Base-by-base conservation (phyloP, 305 asterid species). In the Fraxinus velutina region DNA sequence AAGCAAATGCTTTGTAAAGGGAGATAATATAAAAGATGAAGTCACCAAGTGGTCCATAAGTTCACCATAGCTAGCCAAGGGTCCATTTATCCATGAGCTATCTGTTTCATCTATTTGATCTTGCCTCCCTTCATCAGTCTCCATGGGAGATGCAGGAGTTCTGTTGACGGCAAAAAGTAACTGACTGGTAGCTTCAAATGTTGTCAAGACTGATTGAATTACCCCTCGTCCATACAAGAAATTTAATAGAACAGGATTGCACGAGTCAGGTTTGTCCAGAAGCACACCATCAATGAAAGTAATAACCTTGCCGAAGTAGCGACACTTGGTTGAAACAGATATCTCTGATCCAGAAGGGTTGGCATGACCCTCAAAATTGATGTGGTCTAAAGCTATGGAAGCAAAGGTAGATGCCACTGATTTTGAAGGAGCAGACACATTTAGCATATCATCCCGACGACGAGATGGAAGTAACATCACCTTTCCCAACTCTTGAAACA, bases 21-120 rank as follows among this genome's bases (percentile, higher is more conserved):
- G 97, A 71, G 98, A 95, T 81, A 95, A 75, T 82, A 95, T 91
- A 81, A 90, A 90, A 75, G 98, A 93, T 32, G 99, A 95, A 47
- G 97, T 95, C 50, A 90, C 99, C 84, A 95, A 89, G 90, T 95
- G 99, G 84, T 95, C 99, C 98, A 93, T 90, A 70, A 95, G 97
- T 83, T 91, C 94, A 52, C 97, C 98, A 76, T 91, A 95, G 89
- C 98, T 89, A 81, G 97, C 97, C 75, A 95, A 87, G 81, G 99
- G 93, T 73, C 98, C 98, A 89, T 91, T 87, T 84, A 91, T 88
- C 96, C 93, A 90, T 27, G 86, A 87, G 80, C 86, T 86, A 86
- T 88, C 93, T 10, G 86, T 82, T 79, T 90, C 97, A 83, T 90
- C 93, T 42, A 68, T 82, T 73, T 88, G 90, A 87, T 85, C 91